phyloP scores from a whole-genome alignment of 2,329 filamentous ascomycete genomes.

The Cladosporium velox region DNA sequence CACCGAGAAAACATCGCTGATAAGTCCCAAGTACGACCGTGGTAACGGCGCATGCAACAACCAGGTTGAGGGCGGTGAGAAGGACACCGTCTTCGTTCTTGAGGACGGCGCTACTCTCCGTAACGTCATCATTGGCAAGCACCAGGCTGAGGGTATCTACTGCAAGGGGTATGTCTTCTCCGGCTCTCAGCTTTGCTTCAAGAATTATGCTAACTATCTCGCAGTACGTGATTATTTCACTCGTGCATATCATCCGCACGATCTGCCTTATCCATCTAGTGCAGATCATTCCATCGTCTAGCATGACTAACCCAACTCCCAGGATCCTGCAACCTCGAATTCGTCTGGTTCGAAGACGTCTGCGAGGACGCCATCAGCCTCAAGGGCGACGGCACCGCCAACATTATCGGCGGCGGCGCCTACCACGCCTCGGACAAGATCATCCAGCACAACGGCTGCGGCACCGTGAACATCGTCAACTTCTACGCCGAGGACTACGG shows the following conservation, averaged over 20 bases:
- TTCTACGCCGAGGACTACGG: slow-evolving; percentile 20
- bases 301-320: neutral
- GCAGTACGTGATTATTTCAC: neutral
- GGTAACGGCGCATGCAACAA: slow-evolving; percentile 44
- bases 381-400: slow-evolving; percentile 31
- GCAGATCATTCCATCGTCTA: neutral
- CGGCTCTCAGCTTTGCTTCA: neutral
- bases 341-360: slow-evolving; percentile 47
- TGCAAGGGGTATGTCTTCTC: slow-evolving; percentile 50
- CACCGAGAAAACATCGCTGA: no score
- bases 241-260: neutral
- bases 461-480: slow-evolving; percentile 16
- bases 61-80: slow-evolving; percentile 49
- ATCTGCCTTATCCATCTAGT: neutral
- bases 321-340: slow-evolving; percentile 11
- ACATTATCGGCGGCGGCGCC: slow-evolving; percentile 39
- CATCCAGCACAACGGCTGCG: slow-evolving; percentile 28
- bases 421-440: slow-evolving; percentile 19
- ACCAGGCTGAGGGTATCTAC: slow-evolving; percentile 55
- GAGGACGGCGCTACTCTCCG: slow-evolving; percentile 53
- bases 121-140: slow-evolving; percentile 57
- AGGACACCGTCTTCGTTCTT: slow-evolving; percentile 56
- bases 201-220: neutral
- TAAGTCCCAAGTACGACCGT: slow-evolving; percentile 38
- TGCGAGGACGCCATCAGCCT: slow-evolving; percentile 38